Conservation (phyloP, 352 stramenopile genomes). For the Globisporangium parvum region DNA sequence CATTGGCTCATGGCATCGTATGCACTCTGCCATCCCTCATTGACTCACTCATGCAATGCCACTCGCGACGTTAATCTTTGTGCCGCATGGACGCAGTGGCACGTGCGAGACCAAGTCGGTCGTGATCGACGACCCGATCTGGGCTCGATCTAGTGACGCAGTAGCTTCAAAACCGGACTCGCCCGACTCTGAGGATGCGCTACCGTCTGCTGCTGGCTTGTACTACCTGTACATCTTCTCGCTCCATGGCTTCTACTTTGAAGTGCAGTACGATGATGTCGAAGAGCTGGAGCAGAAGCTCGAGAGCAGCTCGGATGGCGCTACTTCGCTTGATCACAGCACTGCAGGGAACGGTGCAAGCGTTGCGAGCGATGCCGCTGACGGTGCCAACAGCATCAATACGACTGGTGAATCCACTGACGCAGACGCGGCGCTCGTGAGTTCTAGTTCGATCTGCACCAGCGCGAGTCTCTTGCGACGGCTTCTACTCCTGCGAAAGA, state of each 20-base stretch:
- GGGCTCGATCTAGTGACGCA: neutral
- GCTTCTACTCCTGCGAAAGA: slow-evolving; percentile 35
- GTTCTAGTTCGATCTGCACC: neutral
- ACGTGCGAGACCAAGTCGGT: neutral
- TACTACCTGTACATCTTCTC: slow-evolving; percentile 38
- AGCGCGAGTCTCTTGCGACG: slow-evolving; percentile 27
- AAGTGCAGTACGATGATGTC: slow-evolving; percentile 17
- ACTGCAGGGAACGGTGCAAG: neutral
- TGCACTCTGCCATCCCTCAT: slow-evolving; percentile 30
- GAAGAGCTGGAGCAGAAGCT: neutral
- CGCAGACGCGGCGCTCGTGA: neutral
- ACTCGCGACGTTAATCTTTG: neutral
- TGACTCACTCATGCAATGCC: slow-evolving; percentile 4
- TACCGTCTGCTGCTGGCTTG: slow-evolving; percentile 3
- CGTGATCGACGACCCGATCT: neutral
- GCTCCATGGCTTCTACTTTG: slow-evolving; percentile 32
- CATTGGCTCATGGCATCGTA: slow-evolving; percentile 12
- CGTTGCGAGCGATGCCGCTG: too few species aligned
- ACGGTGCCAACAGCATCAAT: too few species aligned
- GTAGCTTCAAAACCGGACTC: neutral
- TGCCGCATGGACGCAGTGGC: neutral
- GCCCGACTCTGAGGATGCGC: neutral
- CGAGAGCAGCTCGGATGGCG: too few species aligned
- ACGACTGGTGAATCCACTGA: neutral
- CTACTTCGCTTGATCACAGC: neutral